These are phyloP conservation scores for Ceratobasidium sp. DNA, from an alignment of 1,284 basidiomycete genomes.

Conservation along the genomic window DNA sequence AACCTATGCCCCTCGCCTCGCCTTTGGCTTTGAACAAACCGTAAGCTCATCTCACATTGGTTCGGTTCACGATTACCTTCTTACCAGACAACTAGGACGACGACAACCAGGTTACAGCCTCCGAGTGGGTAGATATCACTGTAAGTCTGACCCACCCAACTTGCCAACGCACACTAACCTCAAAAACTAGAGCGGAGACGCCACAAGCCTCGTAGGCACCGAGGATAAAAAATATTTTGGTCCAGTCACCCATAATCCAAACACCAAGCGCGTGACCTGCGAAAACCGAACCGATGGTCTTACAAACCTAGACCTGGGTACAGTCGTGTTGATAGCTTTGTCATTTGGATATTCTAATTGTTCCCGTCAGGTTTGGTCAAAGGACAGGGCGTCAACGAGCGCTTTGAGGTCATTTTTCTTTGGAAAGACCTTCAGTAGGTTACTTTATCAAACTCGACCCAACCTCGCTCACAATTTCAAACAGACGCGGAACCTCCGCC, in stretches of 20 bases:
- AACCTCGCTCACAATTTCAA: too few species aligned
- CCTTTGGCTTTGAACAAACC: slow-evolving; percentile 6
- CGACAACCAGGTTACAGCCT: slow-evolving; percentile 6
- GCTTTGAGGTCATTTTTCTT: slow-evolving; percentile 15
- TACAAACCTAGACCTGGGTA: slow-evolving; percentile 16
- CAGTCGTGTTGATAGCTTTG: background rate
- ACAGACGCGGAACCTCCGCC: background rate
- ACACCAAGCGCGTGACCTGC: slow-evolving; percentile 1
- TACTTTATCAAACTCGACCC: background rate
- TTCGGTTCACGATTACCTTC: background rate
- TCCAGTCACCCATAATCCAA: background rate
- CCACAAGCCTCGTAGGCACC: background rate
- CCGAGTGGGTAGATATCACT: slow-evolving; percentile 14
- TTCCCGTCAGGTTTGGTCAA: slow-evolving; percentile 12
- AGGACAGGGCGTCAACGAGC: slow-evolving; percentile 16
- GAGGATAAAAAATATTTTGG: slow-evolving; percentile 18
- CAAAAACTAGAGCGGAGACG: background rate
- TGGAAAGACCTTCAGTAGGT: slow-evolving; percentile 29
- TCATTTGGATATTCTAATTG: background rate
- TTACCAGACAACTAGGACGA: background rate
- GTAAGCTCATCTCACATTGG: background rate
- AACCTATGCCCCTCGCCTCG: background rate
- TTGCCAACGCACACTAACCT: background rate
- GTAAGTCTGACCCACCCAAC: background rate
- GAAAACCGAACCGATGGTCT: slow-evolving; percentile 4